phyloP scores from a whole-genome alignment of 352 stramenopile genomes.

The Plasmopara muralis region DNA sequence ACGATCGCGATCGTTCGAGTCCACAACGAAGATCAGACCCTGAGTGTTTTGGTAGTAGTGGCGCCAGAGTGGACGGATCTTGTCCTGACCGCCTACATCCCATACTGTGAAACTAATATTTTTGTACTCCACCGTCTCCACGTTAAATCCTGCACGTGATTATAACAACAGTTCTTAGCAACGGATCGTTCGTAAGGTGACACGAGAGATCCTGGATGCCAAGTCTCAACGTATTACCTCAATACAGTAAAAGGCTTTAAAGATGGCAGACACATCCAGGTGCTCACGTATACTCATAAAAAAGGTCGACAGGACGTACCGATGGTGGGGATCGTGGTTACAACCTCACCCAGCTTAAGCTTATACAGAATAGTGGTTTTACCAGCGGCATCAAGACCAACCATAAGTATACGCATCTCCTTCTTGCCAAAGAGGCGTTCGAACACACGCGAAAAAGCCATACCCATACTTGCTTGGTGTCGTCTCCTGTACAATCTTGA shows the following conservation, averaged over 20 bases:
- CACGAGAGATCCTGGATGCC: conserved; percentile 3
- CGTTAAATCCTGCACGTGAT: conserved; percentile 90
- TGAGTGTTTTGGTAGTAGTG: conserved; percentile 99
- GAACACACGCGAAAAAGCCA: conserved; percentile 96
- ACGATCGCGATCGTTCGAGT: conserved; percentile 98
- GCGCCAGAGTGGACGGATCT: conserved; percentile 97
- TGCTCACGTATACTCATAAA: conserved; percentile 26
- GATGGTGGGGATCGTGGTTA: conserved; percentile 98
- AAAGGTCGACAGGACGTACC: conserved; percentile 43
- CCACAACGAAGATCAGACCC: conserved; percentile 99
- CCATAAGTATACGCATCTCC: conserved; percentile 99
- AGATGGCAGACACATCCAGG: not conserved
- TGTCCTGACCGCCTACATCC: conserved; percentile 99
- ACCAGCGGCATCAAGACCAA: conserved; percentile 98
- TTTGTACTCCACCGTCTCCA: conserved; percentile 99
- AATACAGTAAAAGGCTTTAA: not conserved
- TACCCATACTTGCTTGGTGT: conserved; percentile 89
- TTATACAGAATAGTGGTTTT: conserved; percentile 99
- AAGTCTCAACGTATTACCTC: not conserved
- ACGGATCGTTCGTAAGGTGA: not conserved
- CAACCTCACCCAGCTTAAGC: conserved; percentile 89
- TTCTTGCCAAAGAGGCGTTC: conserved; percentile 98
- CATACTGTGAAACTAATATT: conserved; percentile 99
- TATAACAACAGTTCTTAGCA: not conserved
- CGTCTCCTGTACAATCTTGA: not conserved